Evolutionary conservation across 306 rosid genomes (phyloP), one percentile per base, ranked within the genome.

Genomic region (Abrus precatorius): DNA sequence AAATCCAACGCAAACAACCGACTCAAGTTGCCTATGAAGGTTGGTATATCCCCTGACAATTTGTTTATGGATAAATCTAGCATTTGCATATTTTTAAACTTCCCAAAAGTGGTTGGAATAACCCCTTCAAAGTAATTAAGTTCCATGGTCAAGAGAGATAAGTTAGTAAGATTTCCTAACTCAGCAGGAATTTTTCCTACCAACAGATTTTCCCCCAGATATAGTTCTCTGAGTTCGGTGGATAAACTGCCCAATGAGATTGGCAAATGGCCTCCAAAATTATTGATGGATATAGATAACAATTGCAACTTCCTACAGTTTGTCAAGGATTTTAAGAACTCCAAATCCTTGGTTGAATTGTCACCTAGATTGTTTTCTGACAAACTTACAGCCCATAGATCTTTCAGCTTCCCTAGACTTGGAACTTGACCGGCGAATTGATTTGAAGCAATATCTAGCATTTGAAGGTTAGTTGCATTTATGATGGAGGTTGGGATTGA

Each of bases 231-330:
- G 2, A 88, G 72, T 12, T 74, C 76, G 69, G n/a, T n/a, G 47
- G 91, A 80, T 4, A 88, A 84, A 65, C 83, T 81, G 20, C 73
- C 83, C 20, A 77, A 1, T 1, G 36, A 41, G 0, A 50, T 47
- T 2, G 87, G 86, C 8, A 88, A 74, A 52, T n/a, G 52, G 52
- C 87, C 89, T 57, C 84, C 85, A 34, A 88, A 88, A 1, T 77
- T 81, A 65, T 88, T 85, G 0, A 20, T 20, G 20, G 20, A 20
- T 20, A 20, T 20, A 20, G 20, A 20, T 20, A 20, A 20, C 20
- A 20, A 20, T 20, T 20, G 20, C 20, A 85, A 20, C 3, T 12
- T 20, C 65, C 76, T 85, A 52, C 81, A 70, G 2, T 85, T 81
- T 50, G 30, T 10, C 76, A 88, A 64, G 20, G 78, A 3, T 9